Base-by-base conservation (phyloP, 805 yeast genomes). In the Yamadazyma phyllophila region DNA sequence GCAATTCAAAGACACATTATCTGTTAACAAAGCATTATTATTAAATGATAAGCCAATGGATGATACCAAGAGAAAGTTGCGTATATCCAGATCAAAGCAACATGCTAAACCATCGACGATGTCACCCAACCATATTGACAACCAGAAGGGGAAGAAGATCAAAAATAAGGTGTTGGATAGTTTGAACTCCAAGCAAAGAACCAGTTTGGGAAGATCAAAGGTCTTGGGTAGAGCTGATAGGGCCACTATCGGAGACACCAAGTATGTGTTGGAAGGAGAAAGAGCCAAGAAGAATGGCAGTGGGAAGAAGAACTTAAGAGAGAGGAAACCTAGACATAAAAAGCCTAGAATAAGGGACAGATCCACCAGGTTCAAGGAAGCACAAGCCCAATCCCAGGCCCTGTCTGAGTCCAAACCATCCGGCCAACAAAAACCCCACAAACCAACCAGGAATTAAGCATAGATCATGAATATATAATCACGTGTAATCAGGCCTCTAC, bases 191-290 rank as follows among this genome's bases (percentile, higher is more conserved):
- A 76, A 77, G 35, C 94, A 87, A 63, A 85, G 76, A 65, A 85
- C 95, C 12, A 79, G 78, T 56, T 64, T 88, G 32, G 96, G 96
- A 31, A 79, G 96, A 63, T 96, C 94, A 15, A 78, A 77, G 57
- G 73, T 85, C 3, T 72, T 90, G 37, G 92, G 92, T 42, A 88
- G 83, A 60, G 87, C 90, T 43, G 97, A 88, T 61, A 79, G 85
- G 56, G 77, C 85, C 30, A 74, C 84, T 16, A 77, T 82, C 7
- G 92, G 92, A 41, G 35, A 39, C 7, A 70, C 71, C 43, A 40
- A 38, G 16, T 20, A 46, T 7, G 80, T 47, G 57, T 62, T 82
- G 30, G 96, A 89, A 69, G 96, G 96, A 51, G 69, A 77, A 45
- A 81, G 96, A 70, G 90, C 96, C 12, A 67, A 71, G 47, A 85